These are phyloP conservation scores for Cyamopsis tetragonoloba DNA, from an alignment of 306 rosid species.

Conservation along the genomic window DNA sequence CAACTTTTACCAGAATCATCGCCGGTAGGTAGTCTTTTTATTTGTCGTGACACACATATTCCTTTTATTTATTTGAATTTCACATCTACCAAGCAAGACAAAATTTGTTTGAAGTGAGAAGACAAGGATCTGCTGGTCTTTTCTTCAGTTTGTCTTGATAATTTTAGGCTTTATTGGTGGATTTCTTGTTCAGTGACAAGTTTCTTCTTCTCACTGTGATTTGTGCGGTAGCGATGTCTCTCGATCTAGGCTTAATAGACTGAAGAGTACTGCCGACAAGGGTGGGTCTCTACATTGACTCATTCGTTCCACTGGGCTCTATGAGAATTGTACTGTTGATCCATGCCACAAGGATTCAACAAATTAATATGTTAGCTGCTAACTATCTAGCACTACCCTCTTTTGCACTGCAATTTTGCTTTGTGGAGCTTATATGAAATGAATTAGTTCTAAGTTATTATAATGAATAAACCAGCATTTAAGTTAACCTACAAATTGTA, in stretches of 20 bases:
- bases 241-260: neutral
- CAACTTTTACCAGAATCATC: conserved; percentile 93
- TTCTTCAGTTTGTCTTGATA: neutral
- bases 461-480: too few relatives aligned
- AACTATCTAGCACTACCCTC: neutral
- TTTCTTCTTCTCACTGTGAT: neutral
- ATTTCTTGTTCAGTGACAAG: neutral
- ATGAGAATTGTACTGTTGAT: neutral
- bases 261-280: neutral
- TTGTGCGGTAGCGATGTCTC: neutral
- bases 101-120: neutral
- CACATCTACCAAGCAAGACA: neutral
- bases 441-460: too few relatives aligned
- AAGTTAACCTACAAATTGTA: too few relatives aligned
- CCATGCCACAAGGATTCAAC: neutral
- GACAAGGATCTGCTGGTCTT: neutral
- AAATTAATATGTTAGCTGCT: neutral
- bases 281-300: neutral
- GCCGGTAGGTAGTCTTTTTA: conserved; percentile 49
- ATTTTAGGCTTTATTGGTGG: neutral
- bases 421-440: too few relatives aligned
- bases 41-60: neutral
- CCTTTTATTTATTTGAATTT: neutral
- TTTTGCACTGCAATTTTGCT: neutral
- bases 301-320: neutral